Conservation (phyloP, 495 filamentous ascomycete genomes). For the Sordaria brevicollis region DNA sequence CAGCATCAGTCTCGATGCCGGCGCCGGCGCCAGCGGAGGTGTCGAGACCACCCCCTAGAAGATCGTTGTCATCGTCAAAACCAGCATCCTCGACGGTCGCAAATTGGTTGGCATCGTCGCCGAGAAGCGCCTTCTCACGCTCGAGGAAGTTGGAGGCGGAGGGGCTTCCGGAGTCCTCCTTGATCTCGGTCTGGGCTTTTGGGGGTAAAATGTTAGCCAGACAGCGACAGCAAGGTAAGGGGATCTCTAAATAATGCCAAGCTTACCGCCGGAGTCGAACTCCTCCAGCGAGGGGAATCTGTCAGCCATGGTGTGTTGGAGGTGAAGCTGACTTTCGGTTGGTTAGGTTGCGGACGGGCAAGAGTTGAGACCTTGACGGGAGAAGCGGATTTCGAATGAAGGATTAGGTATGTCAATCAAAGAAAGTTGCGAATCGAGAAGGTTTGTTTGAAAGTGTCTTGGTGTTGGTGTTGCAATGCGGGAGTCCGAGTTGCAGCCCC, state of each 20-base stretch:
- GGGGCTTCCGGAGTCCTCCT: conserved; percentile 27
- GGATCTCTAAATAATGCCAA: neutral
- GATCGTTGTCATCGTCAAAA: conserved; percentile 57
- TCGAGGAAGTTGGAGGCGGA: conserved; percentile 73
- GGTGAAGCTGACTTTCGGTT: neutral
- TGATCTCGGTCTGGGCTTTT: conserved; percentile 37
- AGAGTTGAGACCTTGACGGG: neutral
- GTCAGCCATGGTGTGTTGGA: conserved; percentile 64
- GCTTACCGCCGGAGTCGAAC: conserved; percentile 74
- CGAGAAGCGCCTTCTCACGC: conserved; percentile 78
- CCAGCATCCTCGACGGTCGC: conserved; percentile 63
- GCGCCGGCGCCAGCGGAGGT: conserved; percentile 29
- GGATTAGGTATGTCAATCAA: neutral
- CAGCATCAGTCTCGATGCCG: conserved; percentile 31
- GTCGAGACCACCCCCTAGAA: conserved; percentile 55
- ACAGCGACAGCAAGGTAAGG: conserved; percentile 5
- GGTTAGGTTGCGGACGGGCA: neutral
- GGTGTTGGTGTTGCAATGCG: neutral
- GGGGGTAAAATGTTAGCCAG: conserved; percentile 14
- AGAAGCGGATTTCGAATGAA: neutral
- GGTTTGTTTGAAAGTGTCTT: neutral
- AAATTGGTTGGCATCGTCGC: conserved; percentile 89
- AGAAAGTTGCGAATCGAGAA: neutral
- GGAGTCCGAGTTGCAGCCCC: neutral
- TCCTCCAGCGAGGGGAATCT: conserved; percentile 95